phyloP scores from a whole-genome alignment of 2,329 filamentous ascomycete genomes.

The Incumbomyces lentus region DNA sequence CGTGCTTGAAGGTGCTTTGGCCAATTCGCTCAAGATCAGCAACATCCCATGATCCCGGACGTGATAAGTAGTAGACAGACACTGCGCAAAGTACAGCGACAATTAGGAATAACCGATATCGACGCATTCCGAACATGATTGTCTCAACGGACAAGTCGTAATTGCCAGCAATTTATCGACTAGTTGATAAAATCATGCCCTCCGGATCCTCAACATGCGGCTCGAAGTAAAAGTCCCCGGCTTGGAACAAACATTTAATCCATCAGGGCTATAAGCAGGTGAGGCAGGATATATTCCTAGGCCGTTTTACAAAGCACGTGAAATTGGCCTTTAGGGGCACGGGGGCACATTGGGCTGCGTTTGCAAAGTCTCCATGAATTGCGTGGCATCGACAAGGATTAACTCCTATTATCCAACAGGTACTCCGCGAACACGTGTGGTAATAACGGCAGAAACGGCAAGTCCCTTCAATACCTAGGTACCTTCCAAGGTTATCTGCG shows the following conservation, averaged over 20 bases:
- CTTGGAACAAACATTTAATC: too few species aligned
- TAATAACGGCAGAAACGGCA: too few species aligned
- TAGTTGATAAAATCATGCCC: too few species aligned
- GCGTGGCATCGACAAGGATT: background rate
- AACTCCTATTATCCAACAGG: background rate
- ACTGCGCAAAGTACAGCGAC: conserved; percentile 35
- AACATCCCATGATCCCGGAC: conserved; percentile 31
- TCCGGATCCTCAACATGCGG: too few species aligned
- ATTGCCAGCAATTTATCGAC: too few species aligned
- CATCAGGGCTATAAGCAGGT: too few species aligned
- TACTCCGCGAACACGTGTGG: background rate
- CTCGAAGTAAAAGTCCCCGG: too few species aligned
- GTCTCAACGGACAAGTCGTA: too few species aligned
- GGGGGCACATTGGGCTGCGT: background rate
- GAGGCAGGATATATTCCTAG: background rate
- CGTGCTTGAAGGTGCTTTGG: conserved; percentile 4
- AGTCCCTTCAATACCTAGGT: too few species aligned
- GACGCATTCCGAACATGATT: conserved; percentile 38
- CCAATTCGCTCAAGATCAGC: conserved; percentile 10
- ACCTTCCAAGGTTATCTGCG: too few species aligned
- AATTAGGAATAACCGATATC: conserved; percentile 37
- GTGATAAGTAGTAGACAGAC: conserved; percentile 42
- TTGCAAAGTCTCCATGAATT: too few species aligned
- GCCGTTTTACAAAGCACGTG: background rate
- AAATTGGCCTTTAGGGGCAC: background rate